Base-by-base conservation (phyloP, 768 basidiomycete genomes). In the Gyrodon lividus region DNA sequence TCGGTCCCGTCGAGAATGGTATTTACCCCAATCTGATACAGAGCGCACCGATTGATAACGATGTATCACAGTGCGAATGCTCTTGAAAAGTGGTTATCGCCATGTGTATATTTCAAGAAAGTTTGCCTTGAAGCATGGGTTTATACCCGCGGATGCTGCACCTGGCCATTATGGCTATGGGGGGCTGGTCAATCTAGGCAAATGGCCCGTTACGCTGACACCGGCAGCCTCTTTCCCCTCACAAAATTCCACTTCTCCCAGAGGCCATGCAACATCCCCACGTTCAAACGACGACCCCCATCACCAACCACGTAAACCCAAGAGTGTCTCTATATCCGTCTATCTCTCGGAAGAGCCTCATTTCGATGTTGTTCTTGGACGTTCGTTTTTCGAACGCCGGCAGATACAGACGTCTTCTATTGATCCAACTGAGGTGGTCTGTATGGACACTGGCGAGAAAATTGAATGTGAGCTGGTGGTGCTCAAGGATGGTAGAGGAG, bases 51-150 rank as follows among this genome's bases (percentile, higher is more conserved):
- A 49, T 26, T 17, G 19, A 31, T 50, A 12, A 6, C 7, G 4
- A 23, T 46, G 42, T 19, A 39, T 16, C 19, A 0, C 60, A 92
- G 92, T 95, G 1, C 83, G 89, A 17, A 99, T 98, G 95, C 79
- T 98, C 34, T 76, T 99, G 53, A 96, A 92, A 70, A 79, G 82
- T 16, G 95, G 97, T 16, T 88, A 98, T 69, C 78, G 92, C 13
- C 86, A 95, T 61, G 95, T 98, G 45, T 99, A 99, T 71, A 87
- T 99, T 52, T 97, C 94, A 12, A 82, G 97, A 49, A 87, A 88
- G 64, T 99, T 98, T 63, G 97, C 97, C 2, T 73, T 84, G 55
- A 80, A 84, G 57, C 83, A 97, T 65, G 87, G 86, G 2, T 92
- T 99, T 67, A 89, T 98, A 50, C 91, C 92, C 2, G 73, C 76